phyloP scores from a whole-genome alignment of 2,329 filamentous ascomycete genomes.

The Aspergillus sergii region DNA sequence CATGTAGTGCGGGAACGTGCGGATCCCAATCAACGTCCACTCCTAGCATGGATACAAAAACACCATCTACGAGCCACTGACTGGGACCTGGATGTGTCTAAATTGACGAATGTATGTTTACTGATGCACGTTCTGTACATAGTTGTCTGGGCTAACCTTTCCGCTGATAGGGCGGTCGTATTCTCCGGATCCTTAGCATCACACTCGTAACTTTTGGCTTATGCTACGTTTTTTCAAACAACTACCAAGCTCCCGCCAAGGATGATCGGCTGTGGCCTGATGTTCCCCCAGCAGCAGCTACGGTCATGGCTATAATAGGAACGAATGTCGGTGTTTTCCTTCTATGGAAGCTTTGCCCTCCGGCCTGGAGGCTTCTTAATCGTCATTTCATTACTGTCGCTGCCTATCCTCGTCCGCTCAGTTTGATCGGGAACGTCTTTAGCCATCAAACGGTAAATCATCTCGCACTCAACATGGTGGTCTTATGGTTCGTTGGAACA shows the following conservation, averaged over 20 bases:
- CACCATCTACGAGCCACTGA: conserved; percentile 43
- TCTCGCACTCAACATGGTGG: conserved; percentile 56
- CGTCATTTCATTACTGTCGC: conserved; percentile 58
- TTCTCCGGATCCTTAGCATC: conserved; percentile 50
- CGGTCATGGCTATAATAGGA: conserved; percentile 53
- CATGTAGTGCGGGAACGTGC: conserved; percentile 40
- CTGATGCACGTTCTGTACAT: background rate
- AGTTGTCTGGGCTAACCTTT: background rate
- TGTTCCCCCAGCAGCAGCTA: conserved; percentile 54
- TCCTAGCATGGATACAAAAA: conserved; percentile 47
- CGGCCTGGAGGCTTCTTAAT: conserved; percentile 58
- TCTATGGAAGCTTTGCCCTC: conserved; percentile 54
- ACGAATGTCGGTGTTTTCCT: conserved; percentile 54
- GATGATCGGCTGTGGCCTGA: conserved; percentile 54
- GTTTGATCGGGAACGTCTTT: conserved; percentile 58
- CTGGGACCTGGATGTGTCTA: conserved; percentile 34
- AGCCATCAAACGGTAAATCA: conserved; percentile 59
- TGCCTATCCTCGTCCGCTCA: conserved; percentile 55
- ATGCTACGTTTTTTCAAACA: conserved; percentile 49
- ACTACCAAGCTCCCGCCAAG: conserved; percentile 52
- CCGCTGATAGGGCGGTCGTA: conserved; percentile 41
- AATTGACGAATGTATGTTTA: conserved; percentile 39
- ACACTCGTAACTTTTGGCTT: conserved; percentile 42
- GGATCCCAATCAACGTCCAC: conserved; percentile 41
- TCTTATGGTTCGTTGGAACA: conserved; percentile 58